A percentile compares a stretch with the other conserved stretches of the same genome.
Conservation (phyloP, 139 green algal genomes). For the Chlamydomonas eustigma region DNA sequence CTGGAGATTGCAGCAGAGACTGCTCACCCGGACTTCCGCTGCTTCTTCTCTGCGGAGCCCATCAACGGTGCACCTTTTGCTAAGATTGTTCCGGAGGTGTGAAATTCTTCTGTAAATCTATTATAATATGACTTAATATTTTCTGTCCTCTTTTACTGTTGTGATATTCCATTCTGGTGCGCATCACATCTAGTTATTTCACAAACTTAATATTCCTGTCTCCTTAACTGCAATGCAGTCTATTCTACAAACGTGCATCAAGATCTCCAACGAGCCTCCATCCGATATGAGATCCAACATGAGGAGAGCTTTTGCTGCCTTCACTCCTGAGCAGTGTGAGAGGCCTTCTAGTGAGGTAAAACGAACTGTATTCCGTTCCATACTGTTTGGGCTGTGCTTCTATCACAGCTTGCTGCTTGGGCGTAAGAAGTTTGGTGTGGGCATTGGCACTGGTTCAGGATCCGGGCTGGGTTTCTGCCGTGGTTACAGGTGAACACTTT, state of each 20-base stretch:
- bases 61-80: slow-evolving; percentile 80
- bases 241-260: slow-evolving; percentile 78
- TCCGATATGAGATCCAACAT: slow-evolving; percentile 88
- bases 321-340: slow-evolving; percentile 62
- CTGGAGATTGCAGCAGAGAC: slow-evolving; percentile 76
- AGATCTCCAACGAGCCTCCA: slow-evolving; percentile 82
- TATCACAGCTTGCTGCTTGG: slow-evolving; percentile 87
- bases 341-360: slow-evolving; percentile 53
- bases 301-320: slow-evolving; percentile 69
- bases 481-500: slow-evolving; percentile 57
- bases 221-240: slow-evolving; percentile 16
- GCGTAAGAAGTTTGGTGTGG: slow-evolving; percentile 85
- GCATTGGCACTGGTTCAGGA: slow-evolving; percentile 75
- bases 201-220: not conserved
- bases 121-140: no score
- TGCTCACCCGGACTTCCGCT: slow-evolving; percentile 80
- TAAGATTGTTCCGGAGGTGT: slow-evolving; percentile 70
- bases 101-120: no score
- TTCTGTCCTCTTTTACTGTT: no score
- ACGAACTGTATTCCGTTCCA: slow-evolving; percentile 66
- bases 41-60: slow-evolving; percentile 87
- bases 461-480: slow-evolving; percentile 84
- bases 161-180: no score
- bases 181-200: no score
- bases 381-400: slow-evolving; percentile 86